A percentile compares a stretch with the other conserved stretches of the same genome.
phyloP scores from a whole-genome alignment of 116 monocot species.

The Posidonia oceanica region DNA sequence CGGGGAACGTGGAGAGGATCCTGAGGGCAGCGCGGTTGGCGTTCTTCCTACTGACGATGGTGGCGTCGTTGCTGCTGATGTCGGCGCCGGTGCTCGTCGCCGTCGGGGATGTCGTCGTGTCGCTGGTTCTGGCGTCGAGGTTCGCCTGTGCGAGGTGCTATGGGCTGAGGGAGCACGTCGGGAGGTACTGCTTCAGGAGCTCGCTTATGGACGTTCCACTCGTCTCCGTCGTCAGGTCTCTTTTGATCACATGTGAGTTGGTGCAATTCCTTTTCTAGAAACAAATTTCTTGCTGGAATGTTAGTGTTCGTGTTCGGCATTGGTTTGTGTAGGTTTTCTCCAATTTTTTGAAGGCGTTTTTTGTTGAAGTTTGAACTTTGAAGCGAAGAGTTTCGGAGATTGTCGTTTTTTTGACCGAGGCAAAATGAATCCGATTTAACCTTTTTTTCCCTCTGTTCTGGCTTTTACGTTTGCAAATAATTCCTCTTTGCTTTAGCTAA shows the following conservation, averaged over 20 bases:
- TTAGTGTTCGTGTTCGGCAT: too few relatives aligned
- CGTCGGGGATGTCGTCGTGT: slow-evolving; percentile 48
- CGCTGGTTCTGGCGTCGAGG: slow-evolving; percentile 39
- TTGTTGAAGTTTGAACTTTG: too few relatives aligned
- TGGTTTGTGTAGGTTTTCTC: too few relatives aligned
- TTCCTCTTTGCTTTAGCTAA: neutral
- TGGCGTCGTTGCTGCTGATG: slow-evolving; percentile 60
- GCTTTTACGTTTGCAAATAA: neutral
- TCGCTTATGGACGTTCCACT: slow-evolving; percentile 73
- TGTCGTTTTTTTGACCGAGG: too few relatives aligned
- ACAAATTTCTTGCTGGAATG: too few relatives aligned
- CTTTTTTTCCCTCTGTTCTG: neutral
- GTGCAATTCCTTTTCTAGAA: too few relatives aligned
- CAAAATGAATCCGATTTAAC: too few relatives aligned
- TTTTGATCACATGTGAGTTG: slow-evolving; percentile 53
- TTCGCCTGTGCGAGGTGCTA: slow-evolving; percentile 45
- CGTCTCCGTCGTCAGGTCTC: slow-evolving; percentile 60
- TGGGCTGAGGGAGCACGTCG: slow-evolving; percentile 32
- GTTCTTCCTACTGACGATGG: slow-evolving; percentile 72
- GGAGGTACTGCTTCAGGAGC: slow-evolving; percentile 45
- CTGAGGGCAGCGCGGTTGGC: slow-evolving; percentile 34
- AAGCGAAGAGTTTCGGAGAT: too few relatives aligned
- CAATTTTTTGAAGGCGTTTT: too few relatives aligned
- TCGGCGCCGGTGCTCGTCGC: slow-evolving; percentile 78
- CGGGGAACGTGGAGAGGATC: slow-evolving; percentile 54